Evolutionary conservation across 1,139 yeast species (phyloP), one percentile per base, ranked within the genome.

Genomic region (Blastobotrys elegans): DNA sequence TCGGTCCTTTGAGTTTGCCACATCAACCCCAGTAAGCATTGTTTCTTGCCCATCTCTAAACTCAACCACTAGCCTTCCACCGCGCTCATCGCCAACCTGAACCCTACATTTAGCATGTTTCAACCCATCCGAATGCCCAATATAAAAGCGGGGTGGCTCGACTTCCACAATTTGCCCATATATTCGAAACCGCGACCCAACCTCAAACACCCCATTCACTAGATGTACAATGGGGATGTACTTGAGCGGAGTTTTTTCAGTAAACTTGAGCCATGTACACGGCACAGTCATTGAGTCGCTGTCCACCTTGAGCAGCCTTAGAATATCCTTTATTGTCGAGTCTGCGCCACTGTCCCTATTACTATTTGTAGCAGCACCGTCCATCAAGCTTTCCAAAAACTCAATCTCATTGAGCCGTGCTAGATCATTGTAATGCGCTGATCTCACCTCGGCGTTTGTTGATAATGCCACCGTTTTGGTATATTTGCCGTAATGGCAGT

Each of bases 91-190:
- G 18, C 42, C 38, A 18, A 44, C 24, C 40, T 37, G 40, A 13
- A 44, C 11, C 24, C 44, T 34, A n/a, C 43, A 44, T 30, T 44
- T 44, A n/a, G 48, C 48, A 29, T 44, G 48, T 36, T 44, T 44
- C 31, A 36, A n/a, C 31, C 44, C 36, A 18, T 40, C 48, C 11
- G 17, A 20, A 18, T 35, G 29, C n/a, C 41, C 22, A 10, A 33
- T 33, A 18, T 44, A 44, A 22, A 44, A 44, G 29, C 48, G 34
- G 20, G 48, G 48, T 20, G 39, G 26, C 11, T 29, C 40, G 11
- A 40, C 30, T 14, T 27, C 14, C 13, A 34, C 16, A 26, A 44
- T 40, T 26, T 40, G 44, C 18, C 44, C 48, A 34, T 33, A 44
- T 2, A 44, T 30, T 1, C 44, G 40, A 29, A 40, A 44, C 40